phyloP scores from a whole-genome alignment of 805 yeast genomes.

The Dipodascopsis tothii region DNA sequence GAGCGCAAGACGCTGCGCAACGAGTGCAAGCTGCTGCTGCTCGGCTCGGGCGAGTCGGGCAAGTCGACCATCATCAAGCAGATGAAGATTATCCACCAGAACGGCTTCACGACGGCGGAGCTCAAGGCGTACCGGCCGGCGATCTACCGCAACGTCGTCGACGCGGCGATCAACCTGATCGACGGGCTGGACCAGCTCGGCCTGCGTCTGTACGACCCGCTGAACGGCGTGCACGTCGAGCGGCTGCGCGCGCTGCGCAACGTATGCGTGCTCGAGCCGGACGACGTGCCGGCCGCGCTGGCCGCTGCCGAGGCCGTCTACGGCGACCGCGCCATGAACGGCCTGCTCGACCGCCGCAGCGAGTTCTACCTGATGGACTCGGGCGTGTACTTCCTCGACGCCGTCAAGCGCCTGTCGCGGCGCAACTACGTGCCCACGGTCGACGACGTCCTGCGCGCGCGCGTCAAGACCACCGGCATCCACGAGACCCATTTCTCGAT shows the following conservation, averaged over 20 bases:
- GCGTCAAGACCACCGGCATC: slow-evolving; percentile 89
- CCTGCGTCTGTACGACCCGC: too few relatives aligned
- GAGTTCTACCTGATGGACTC: slow-evolving; percentile 81
- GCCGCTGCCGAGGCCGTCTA: slow-evolving; percentile 46
- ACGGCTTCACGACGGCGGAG: slow-evolving; percentile 66
- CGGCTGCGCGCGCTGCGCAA: too few relatives aligned
- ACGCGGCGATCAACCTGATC: slow-evolving; percentile 64
- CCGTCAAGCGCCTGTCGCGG: slow-evolving; percentile 52
- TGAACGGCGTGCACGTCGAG: too few relatives aligned
- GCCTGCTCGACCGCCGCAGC: slow-evolving; percentile 51
- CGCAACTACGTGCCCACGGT: slow-evolving; percentile 62
- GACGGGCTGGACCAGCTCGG: slow-evolving; percentile 36
- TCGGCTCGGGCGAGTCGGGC: slow-evolving; percentile 81
- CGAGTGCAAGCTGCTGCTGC: slow-evolving; percentile 63
- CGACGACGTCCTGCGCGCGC: slow-evolving; percentile 73
- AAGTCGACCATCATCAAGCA: slow-evolving; percentile 76
- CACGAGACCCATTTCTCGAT: slow-evolving; percentile 73
- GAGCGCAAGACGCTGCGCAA: slow-evolving; percentile 26
- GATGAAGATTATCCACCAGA: slow-evolving; percentile 68
- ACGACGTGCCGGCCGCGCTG: too few relatives aligned
- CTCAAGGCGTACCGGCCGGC: slow-evolving; percentile 66
- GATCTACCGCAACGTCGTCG: slow-evolving; percentile 68
- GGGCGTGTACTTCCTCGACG: slow-evolving; percentile 60
- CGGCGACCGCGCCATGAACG: slow-evolving; percentile 49
- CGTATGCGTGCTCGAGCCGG: too few relatives aligned